These are phyloP conservation scores for Triglochin maritima DNA, from an alignment of 106 monocot genomes.

Conservation along the genomic window DNA sequence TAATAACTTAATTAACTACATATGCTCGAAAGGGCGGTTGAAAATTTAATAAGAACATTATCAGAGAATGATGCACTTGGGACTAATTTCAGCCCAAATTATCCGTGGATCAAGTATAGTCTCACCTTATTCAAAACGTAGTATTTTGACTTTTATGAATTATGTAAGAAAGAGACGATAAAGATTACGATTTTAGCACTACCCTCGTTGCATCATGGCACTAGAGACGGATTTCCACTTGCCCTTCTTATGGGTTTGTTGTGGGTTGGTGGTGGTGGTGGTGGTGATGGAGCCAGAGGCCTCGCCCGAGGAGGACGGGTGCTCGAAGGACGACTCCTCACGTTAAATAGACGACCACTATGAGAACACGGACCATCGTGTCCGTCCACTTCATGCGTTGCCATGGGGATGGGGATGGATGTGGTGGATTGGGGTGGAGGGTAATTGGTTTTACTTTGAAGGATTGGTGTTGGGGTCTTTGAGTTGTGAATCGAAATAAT, in stretches of 20 bases:
- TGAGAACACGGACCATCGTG: constrained; percentile 70
- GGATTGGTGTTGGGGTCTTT: background rate
- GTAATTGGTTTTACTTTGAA: background rate
- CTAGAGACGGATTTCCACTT: constrained; percentile 94
- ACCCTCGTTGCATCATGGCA: constrained; percentile 90
- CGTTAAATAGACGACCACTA: constrained; percentile 63
- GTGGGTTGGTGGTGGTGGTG: background rate
- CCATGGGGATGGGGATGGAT: constrained; percentile 43
- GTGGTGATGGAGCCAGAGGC: constrained; percentile 3
- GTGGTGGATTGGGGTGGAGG: background rate
- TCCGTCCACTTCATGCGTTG: constrained; percentile 98
- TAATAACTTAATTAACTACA: too few species aligned
- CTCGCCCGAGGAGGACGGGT: constrained; percentile 7
- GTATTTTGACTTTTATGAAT: too few species aligned
- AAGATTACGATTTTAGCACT: background rate
- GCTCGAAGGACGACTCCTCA: constrained; percentile 38
- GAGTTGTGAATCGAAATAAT: constrained; percentile 7
- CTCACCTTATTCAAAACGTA: too few species aligned
- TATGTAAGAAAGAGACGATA: too few species aligned
- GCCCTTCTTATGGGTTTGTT: constrained; percentile 58
- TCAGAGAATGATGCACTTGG: too few species aligned
- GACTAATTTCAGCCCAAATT: too few species aligned
- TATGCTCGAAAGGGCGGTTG: too few species aligned
- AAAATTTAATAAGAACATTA: too few species aligned
- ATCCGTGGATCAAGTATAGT: too few species aligned